These are phyloP conservation scores for Phytophthora litchii DNA, from an alignment of 352 stramenopile genomes.

Conservation along the genomic window DNA sequence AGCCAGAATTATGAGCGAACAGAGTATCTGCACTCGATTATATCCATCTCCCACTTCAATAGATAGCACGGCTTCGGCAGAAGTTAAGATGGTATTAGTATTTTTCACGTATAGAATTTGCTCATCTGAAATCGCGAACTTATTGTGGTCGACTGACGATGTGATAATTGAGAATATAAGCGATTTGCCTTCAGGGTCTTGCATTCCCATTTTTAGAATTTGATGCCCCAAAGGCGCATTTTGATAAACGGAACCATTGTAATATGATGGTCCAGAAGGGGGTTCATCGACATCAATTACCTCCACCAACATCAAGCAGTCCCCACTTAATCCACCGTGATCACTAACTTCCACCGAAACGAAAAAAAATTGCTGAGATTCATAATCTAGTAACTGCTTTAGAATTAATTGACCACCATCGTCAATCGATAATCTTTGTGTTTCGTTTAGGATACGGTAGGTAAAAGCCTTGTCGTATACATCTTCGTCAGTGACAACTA, in stretches of 20 bases:
- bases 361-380: constrained; percentile 32
- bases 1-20: constrained; percentile 27
- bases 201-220: constrained; percentile 26
- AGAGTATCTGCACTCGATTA: constrained; percentile 26
- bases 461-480: constrained; percentile 18
- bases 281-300: constrained; percentile 50
- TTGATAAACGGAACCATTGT: constrained; percentile 42
- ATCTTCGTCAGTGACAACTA: constrained; percentile 30
- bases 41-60: constrained; percentile 28
- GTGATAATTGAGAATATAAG: constrained; percentile 18
- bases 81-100: neutral
- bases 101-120: constrained; percentile 23
- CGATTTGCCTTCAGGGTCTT: constrained; percentile 21
- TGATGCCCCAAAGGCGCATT: constrained; percentile 9
- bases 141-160: neutral
- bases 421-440: constrained; percentile 40
- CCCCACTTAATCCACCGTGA: constrained; percentile 34
- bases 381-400: constrained; percentile 43
- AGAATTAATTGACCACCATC: constrained; percentile 35
- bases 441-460: constrained; percentile 27
- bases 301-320: constrained; percentile 41
- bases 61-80: constrained; percentile 11
- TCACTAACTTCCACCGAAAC: constrained; percentile 43
- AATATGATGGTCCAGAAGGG: constrained; percentile 33
- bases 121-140: constrained; percentile 24